Conservation (phyloP, 768 basidiomycete genomes). For the Tylopilus subfusipes region DNA sequence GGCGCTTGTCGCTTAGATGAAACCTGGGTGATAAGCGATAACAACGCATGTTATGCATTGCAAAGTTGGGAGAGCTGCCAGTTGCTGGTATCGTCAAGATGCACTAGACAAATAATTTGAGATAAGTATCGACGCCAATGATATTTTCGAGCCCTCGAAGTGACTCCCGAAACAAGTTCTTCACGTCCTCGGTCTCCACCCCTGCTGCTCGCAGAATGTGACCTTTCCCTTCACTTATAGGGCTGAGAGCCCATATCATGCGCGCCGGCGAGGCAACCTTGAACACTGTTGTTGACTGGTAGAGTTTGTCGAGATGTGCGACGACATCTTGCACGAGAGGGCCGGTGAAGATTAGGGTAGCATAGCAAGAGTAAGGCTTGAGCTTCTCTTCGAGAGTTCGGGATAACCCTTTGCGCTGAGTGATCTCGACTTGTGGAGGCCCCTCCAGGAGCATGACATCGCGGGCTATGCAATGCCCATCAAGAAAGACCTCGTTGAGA, state of each 20-base stretch:
- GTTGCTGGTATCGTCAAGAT: background rate
- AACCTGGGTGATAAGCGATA: background rate
- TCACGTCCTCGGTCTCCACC: conserved; percentile 71
- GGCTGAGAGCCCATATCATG: conserved; percentile 81
- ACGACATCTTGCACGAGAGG: conserved; percentile 52
- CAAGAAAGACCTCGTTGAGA: conserved; percentile 75
- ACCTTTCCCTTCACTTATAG: conserved; percentile 43
- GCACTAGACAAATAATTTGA: conserved; percentile 52
- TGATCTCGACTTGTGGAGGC: background rate
- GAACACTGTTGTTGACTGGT: conserved; percentile 62
- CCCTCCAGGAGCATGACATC: conserved; percentile 77
- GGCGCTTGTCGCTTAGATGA: background rate
- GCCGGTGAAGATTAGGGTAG: conserved; percentile 78
- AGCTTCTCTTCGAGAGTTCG: conserved; percentile 59
- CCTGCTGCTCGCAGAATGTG: conserved; percentile 73
- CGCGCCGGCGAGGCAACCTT: conserved; percentile 47
- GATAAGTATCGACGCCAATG: conserved; percentile 63
- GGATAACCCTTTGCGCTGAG: conserved; percentile 27
- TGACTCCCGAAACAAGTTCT: conserved; percentile 59
- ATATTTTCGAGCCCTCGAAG: conserved; percentile 49
- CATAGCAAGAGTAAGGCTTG: conserved; percentile 86
- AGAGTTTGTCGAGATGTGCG: conserved; percentile 44
- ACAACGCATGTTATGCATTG: background rate
- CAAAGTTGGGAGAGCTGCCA: background rate
- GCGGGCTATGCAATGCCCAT: conserved; percentile 61